Conservation (phyloP, 1,284 basidiomycete species). For the Tilletia caries region DNA sequence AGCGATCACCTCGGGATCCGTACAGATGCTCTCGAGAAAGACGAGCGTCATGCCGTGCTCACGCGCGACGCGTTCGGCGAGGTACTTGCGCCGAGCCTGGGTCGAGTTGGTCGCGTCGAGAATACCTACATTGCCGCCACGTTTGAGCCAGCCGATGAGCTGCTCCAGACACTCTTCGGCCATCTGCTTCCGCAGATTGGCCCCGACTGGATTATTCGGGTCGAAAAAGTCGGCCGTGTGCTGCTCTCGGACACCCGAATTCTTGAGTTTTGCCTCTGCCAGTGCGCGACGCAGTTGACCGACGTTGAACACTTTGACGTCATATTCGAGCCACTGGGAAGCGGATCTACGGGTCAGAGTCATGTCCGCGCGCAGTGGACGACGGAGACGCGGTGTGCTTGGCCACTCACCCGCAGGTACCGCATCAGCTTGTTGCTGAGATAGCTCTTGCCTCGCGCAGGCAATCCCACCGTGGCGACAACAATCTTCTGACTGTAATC, state of each 20-base stretch:
- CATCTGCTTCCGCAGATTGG: slow-evolving; percentile 72
- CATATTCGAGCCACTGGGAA: slow-evolving; percentile 90
- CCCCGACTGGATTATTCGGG: slow-evolving; percentile 76
- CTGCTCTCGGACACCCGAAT: slow-evolving; percentile 77
- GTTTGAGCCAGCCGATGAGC: slow-evolving; percentile 87
- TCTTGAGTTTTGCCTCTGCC: slow-evolving; percentile 66
- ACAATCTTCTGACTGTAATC: slow-evolving; percentile 99
- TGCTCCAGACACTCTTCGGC: slow-evolving; percentile 91
- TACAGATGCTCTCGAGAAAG: slow-evolving; percentile 91
- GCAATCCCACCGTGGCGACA: slow-evolving; percentile 77
- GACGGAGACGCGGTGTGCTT: not conserved
- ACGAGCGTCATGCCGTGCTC: slow-evolving; percentile 87
- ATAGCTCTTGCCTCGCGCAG: slow-evolving; percentile 51
- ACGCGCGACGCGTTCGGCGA: slow-evolving; percentile 72
- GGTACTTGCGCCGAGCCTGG: slow-evolving; percentile 69
- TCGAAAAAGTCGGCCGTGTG: slow-evolving; percentile 91
- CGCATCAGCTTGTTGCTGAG: slow-evolving; percentile 53
- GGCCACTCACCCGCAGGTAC: slow-evolving; percentile 43
- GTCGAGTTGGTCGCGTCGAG: slow-evolving; percentile 97
- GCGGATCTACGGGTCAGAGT: slow-evolving; percentile 8
- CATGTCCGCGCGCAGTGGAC: not conserved
- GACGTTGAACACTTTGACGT: slow-evolving; percentile 98
- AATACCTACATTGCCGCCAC: slow-evolving; percentile 92
- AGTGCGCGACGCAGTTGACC: slow-evolving; percentile 87
- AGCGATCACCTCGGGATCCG: slow-evolving; percentile 88